Percentiles rank a stretch among this genome's conserved stretches.
Evolutionary conservation across 768 basidiomycete genomes (phyloP).

Genomic region (Chalciporus chontae): DNA sequence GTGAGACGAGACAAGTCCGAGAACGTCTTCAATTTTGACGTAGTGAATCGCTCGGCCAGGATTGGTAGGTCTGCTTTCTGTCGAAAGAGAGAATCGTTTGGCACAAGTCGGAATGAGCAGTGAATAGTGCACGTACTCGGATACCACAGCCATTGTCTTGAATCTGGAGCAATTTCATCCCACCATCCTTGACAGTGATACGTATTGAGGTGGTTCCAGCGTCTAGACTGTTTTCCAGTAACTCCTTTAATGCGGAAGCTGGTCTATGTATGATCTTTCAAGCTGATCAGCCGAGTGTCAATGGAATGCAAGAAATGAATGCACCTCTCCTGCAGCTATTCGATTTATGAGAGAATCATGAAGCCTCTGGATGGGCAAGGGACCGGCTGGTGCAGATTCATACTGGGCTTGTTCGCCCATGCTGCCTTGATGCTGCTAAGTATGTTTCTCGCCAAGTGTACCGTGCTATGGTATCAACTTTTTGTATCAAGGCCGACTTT

Average conservation of each 20-base stretch:
- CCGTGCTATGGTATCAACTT: not conserved
- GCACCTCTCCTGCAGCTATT: conserved; percentile 79
- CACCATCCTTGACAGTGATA: conserved; percentile 90
- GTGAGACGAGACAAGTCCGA: conserved; percentile 79
- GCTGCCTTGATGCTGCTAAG: not conserved
- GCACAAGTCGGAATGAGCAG: not conserved
- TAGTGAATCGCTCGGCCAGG: conserved; percentile 92
- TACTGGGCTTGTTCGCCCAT: conserved; percentile 13
- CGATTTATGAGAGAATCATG: conserved; percentile 84
- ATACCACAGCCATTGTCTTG: conserved; percentile 98
- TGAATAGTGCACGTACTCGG: conserved; percentile 48
- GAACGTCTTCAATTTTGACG: conserved; percentile 85
- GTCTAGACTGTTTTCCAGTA: conserved; percentile 94
- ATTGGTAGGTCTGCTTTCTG: conserved; percentile 88
- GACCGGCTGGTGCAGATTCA: conserved; percentile 33
- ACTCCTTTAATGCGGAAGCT: conserved; percentile 92
- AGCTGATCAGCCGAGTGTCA: not conserved
- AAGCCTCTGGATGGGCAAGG: conserved; percentile 69
- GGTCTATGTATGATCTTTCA: conserved; percentile 82
- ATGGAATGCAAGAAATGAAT: not conserved
- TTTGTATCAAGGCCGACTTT: not conserved
- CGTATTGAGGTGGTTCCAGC: conserved; percentile 86
- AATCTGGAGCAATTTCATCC: conserved; percentile 91
- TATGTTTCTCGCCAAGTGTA: not conserved
- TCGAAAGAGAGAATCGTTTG: not conserved